Percentiles rank a stretch among this genome's conserved stretches.
Conservation (phyloP, 2,329 filamentous ascomycete species). For the Claviceps sp. region DNA sequence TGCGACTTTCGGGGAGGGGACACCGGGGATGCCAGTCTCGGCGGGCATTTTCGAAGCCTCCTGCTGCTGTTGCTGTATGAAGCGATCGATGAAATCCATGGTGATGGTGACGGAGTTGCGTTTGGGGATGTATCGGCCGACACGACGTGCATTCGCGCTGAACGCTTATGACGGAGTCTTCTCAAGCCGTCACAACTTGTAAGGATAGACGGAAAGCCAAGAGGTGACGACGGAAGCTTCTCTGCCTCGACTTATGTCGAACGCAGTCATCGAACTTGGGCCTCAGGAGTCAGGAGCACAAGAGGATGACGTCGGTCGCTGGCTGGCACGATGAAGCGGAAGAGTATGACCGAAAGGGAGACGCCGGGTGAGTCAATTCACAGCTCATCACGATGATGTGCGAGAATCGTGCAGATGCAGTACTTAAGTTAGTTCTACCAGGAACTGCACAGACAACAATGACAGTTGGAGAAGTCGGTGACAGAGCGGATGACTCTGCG, state of each 20-base stretch:
- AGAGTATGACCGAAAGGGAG: background rate
- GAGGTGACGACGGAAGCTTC: background rate
- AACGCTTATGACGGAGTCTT: too few species aligned
- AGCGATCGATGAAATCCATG: constrained; percentile 6
- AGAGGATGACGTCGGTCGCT: background rate
- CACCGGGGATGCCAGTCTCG: constrained; percentile 4
- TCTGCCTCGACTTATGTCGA: background rate
- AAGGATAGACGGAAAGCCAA: background rate
- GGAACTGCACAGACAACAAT: too few species aligned
- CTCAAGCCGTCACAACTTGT: background rate
- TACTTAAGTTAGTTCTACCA: too few species aligned
- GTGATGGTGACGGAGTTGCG: background rate
- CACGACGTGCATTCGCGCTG: background rate
- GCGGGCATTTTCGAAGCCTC: constrained; percentile 8
- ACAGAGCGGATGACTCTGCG: too few species aligned
- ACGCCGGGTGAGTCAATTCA: background rate
- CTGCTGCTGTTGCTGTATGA: background rate
- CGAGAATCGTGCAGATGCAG: too few species aligned
- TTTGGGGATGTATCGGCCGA: background rate
- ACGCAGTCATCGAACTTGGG: background rate
- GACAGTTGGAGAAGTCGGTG: too few species aligned
- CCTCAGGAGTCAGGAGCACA: background rate
- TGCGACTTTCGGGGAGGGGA: constrained; percentile 24
- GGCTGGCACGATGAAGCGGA: background rate
- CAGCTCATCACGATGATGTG: too few species aligned